A percentile compares a stretch with the other conserved stretches of the same genome.
Conservation (phyloP, 352 stramenopile species). For the Peronospora destructor region DNA sequence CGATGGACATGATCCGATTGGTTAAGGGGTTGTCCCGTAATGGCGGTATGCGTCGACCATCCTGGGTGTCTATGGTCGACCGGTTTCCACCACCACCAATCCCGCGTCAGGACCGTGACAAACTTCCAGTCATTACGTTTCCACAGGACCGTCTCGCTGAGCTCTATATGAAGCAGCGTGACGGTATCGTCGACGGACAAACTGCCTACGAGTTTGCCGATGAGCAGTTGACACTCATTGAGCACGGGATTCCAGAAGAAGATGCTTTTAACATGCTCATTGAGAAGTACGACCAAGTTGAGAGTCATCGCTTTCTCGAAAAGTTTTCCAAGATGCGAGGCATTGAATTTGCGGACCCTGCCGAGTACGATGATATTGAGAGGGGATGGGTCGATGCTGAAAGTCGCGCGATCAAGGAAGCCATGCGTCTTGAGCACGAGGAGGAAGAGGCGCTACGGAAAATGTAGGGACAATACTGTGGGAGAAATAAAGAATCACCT, state of each 20-base stretch:
- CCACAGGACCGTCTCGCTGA: constrained; percentile 78
- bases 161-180: constrained; percentile 71
- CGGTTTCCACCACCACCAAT: constrained; percentile 69
- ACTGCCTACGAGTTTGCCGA: constrained; percentile 84
- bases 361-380: constrained; percentile 79
- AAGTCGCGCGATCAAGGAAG: constrained; percentile 74
- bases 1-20: constrained; percentile 72
- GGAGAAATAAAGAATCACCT: neutral
- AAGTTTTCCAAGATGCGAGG: constrained; percentile 78
- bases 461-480: constrained; percentile 33
- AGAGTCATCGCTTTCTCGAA: constrained; percentile 71
- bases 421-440: constrained; percentile 79
- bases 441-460: constrained; percentile 68
- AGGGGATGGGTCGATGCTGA: constrained; percentile 76
- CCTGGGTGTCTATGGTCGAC: constrained; percentile 69
- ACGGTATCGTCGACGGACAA: constrained; percentile 63
- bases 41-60: constrained; percentile 63
- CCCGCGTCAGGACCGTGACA: constrained; percentile 66
- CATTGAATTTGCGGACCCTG: constrained; percentile 67
- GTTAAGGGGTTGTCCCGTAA: constrained; percentile 76
- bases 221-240: constrained; percentile 80
- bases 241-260: constrained; percentile 71
- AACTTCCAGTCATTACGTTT: constrained; percentile 74
- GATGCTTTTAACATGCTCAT: constrained; percentile 74
- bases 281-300: constrained; percentile 82